Evolutionary conservation across 306 rosid species (phyloP).

Genomic region (Vigna nakashimae): DNA sequence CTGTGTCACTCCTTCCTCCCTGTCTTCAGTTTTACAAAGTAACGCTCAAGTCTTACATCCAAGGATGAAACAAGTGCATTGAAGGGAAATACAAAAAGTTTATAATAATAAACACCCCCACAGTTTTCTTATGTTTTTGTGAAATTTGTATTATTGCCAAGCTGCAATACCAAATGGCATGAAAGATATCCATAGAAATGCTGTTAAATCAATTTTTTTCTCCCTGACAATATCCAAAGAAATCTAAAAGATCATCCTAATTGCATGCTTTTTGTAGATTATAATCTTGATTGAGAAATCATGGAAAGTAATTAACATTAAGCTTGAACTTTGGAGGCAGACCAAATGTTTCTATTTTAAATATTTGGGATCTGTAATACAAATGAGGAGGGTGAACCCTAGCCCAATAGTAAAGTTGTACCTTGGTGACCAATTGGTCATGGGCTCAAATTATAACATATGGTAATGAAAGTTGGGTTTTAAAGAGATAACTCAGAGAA

Average conservation of each 20-base stretch:
- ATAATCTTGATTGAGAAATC: background rate
- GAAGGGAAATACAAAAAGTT: constrained; percentile 3
- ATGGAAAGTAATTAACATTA: background rate
- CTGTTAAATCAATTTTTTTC: background rate
- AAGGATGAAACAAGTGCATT: constrained; percentile 20
- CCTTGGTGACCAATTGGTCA: too few relatives aligned
- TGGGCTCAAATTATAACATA: too few relatives aligned
- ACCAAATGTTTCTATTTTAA: background rate
- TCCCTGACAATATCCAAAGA: background rate
- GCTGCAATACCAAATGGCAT: constrained; percentile 2
- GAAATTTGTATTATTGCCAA: background rate
- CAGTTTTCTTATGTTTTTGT: background rate
- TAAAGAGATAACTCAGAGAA: too few relatives aligned
- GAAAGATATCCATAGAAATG: constrained; percentile 28
- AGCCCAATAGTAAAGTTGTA: too few relatives aligned
- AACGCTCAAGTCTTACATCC: background rate
- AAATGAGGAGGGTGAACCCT: too few relatives aligned
- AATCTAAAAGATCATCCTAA: background rate
- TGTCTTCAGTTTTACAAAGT: background rate
- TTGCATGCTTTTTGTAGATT: background rate
- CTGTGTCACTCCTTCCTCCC: constrained; percentile 6
- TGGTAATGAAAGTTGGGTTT: too few relatives aligned
- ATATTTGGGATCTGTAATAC: too few relatives aligned
- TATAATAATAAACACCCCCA: constrained; percentile 7
- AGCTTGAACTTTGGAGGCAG: background rate